Percentiles rank a stretch among this genome's conserved stretches.
These are phyloP conservation scores for Solanum corneliomulleri DNA, from an alignment of 257 asterid genomes.

Conservation along the genomic window DNA sequence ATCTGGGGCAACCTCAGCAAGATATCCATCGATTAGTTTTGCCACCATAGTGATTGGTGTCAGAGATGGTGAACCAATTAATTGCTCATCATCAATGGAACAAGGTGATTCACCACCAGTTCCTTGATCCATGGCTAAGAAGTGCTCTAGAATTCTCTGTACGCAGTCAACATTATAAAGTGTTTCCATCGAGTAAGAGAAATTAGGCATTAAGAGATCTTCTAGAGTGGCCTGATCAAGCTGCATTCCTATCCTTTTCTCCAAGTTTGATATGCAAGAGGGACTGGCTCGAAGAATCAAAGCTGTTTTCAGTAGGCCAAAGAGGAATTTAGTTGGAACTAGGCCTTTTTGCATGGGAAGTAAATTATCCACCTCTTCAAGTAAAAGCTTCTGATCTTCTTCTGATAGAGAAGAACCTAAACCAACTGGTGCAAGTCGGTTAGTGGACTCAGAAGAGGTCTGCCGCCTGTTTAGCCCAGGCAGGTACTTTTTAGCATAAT, in stretches of 20 bases:
- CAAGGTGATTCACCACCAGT: conserved; percentile 75
- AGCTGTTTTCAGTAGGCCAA: conserved; percentile 78
- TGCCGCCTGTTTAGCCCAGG: conserved; percentile 79
- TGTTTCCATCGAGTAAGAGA: conserved; percentile 87
- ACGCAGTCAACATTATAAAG: conserved; percentile 85
- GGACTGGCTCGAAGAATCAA: conserved; percentile 64
- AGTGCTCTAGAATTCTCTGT: conserved; percentile 73
- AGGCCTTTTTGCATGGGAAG: conserved; percentile 81
- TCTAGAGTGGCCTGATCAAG: conserved; percentile 91
- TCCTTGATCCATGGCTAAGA: conserved; percentile 69
- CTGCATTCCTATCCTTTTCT: conserved; percentile 83
- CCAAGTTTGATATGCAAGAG: conserved; percentile 49
- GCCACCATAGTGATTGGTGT: conserved; percentile 93
- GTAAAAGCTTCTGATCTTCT: conserved; percentile 72
- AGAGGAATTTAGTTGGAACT: conserved; percentile 57
- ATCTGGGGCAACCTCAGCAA: conserved; percentile 95
- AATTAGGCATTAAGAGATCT: conserved; percentile 88
- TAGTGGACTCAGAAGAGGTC: conserved; percentile 37
- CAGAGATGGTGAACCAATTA: conserved; percentile 77
- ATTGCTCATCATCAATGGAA: conserved; percentile 54
- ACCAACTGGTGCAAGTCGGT: conserved; percentile 27
- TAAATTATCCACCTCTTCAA: conserved; percentile 68
- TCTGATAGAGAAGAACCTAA: conserved; percentile 43
- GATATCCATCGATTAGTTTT: conserved; percentile 80
- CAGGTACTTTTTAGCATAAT: conserved; percentile 62